These are phyloP conservation scores for Botrytis aclada DNA, from an alignment of 2,329 filamentous ascomycete species.

Conservation along the genomic window DNA sequence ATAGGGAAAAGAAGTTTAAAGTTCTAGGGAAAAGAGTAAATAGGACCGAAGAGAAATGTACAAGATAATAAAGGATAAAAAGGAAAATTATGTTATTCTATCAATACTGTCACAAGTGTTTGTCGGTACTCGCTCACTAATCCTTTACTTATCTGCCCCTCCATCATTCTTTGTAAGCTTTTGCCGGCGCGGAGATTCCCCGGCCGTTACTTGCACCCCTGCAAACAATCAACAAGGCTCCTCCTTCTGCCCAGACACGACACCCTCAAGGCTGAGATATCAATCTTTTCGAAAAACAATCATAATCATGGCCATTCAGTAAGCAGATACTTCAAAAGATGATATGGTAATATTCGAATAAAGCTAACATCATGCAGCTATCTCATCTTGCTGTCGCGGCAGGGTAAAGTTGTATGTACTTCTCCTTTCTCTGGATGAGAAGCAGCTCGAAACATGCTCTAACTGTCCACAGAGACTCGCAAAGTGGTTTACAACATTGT, in stretches of 20 bases:
- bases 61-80: slow-evolving; percentile 11
- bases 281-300: not conserved
- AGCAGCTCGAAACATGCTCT: slow-evolving; percentile 22
- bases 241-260: slow-evolving; percentile 5
- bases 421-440: slow-evolving; percentile 25
- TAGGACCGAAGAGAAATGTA: slow-evolving; percentile 1
- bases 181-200: not conserved
- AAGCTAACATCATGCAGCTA: slow-evolving; percentile 60
- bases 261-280: slow-evolving; percentile 17
- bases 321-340: slow-evolving; percentile 31
- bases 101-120: slow-evolving; percentile 15
- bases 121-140: not conserved
- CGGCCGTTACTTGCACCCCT: not conserved
- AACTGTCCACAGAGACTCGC: slow-evolving; percentile 72
- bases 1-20: not conserved
- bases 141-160: slow-evolving; percentile 12
- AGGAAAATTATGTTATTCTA: slow-evolving; percentile 11
- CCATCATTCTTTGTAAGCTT: slow-evolving; percentile 18
- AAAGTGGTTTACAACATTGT: slow-evolving; percentile 99
- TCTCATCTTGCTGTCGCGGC: slow-evolving; percentile 91
- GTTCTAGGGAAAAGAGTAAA: not conserved
- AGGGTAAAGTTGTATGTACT: slow-evolving; percentile 93
- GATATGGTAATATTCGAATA: not conserved
- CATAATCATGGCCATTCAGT: slow-evolving; percentile 50
- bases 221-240: not conserved